Base-by-base conservation (phyloP, 495 filamentous ascomycete species). In the Penicillium angulare region DNA sequence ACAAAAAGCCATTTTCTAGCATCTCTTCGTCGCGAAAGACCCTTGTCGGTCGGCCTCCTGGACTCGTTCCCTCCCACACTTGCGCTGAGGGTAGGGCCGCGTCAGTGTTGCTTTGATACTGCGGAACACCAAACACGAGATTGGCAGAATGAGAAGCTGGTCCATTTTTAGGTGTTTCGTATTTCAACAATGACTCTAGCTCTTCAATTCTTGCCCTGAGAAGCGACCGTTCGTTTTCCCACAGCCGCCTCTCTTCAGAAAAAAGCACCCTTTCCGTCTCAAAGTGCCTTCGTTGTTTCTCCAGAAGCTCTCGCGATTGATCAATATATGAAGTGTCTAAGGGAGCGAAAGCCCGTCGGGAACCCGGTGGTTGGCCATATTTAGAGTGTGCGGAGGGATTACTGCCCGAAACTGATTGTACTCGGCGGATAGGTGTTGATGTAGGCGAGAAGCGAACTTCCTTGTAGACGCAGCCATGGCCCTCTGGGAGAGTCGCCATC, bases 401-500 rank as follows among this genome's bases (percentile, higher is more conserved):
- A 43, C 52, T 59, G 43, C 59, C 63, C 2, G 73, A 66, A 15
- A 76, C 63, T 7, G 74, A 74, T 45, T 64, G 65, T 22, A 72
- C 55, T 32, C 73, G 73, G 41, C 72, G 70, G 8, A 69, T 39
- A 4, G 69, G 73, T 9, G 72, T 65, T 35, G 68, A 53, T 12
- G 69, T 69, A 6, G 73, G 74, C 22, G 75, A 78, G 51, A 75
- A 75, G 52, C 71, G 72, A 22, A 78, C 74, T 49, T 76, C 74
- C 62, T 77, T 76, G 61, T 75, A 74, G 34, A 71, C 61, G 48
- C 63, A 67, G 43, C 68, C 66, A 49, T 72, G 72, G 49, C 72
- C 69, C 32, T 71, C 70, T 15, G 63, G 66, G 29, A 62, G 31
- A 16, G 62, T 65, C 5, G 51, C 53, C 8, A 52, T 24, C 31